Percentiles rank a stretch among this genome's conserved stretches.
Conservation (phyloP, 1,284 basidiomycete genomes). For the Agroathelia rolfsii region DNA sequence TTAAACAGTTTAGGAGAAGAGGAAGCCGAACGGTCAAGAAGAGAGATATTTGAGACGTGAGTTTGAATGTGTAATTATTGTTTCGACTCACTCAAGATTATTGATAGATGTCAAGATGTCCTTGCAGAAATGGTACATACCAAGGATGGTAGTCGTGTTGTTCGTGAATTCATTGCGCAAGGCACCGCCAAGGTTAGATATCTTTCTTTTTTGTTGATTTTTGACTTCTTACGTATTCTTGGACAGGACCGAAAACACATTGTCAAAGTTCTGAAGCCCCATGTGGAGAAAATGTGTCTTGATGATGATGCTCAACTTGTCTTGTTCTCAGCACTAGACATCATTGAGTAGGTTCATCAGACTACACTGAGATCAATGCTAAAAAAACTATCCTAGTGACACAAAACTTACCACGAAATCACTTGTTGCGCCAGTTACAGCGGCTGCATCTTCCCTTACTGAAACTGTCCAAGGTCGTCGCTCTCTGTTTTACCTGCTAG, state of each 20-base stretch:
- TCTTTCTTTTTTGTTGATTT: neutral
- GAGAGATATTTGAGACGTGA: slow-evolving; percentile 62
- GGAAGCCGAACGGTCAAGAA: slow-evolving; percentile 52
- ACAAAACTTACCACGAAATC: slow-evolving; percentile 80
- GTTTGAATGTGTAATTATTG: neutral
- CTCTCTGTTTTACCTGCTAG: slow-evolving; percentile 70
- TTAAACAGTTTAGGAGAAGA: slow-evolving; percentile 43
- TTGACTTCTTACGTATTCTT: slow-evolving; percentile 4
- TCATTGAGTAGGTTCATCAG: slow-evolving; percentile 59
- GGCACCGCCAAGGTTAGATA: slow-evolving; percentile 65
- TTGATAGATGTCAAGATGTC: slow-evolving; percentile 62
- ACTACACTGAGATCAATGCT: too few species aligned
- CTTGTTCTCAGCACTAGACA: slow-evolving; percentile 79
- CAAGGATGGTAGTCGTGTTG: slow-evolving; percentile 79
- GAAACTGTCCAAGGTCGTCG: slow-evolving; percentile 60
- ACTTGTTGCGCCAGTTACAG: slow-evolving; percentile 54
- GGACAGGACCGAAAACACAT: slow-evolving; percentile 86
- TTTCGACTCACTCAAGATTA: slow-evolving; percentile 2
- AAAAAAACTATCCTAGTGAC: too few species aligned
- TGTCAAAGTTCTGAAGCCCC: slow-evolving; percentile 77
- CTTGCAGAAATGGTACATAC: slow-evolving; percentile 89
- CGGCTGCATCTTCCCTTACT: slow-evolving; percentile 45
- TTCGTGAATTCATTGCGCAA: slow-evolving; percentile 71
- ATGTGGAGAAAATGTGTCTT: slow-evolving; percentile 74
- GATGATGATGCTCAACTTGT: slow-evolving; percentile 85